Conservation (phyloP, 192 early-diverging fungal species). For the Neocallimastix lanati region DNA sequence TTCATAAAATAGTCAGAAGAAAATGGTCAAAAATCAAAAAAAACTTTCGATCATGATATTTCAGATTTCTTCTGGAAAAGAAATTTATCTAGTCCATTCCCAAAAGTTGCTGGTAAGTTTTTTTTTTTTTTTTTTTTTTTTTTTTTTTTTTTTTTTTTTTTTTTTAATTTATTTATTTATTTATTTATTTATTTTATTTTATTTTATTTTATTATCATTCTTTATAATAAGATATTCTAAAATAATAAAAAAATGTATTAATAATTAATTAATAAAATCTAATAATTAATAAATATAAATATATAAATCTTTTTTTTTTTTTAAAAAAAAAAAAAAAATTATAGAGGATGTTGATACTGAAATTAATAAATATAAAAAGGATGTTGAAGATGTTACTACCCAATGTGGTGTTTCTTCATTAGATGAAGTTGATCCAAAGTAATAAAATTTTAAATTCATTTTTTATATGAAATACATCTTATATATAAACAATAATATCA, state of each 20-base stretch:
- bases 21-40: slow-evolving; percentile 34
- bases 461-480: too few relatives aligned
- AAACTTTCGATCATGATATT: slow-evolving; percentile 71
- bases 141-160: neutral
- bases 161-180: too few relatives aligned
- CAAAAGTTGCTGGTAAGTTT: slow-evolving; percentile 65
- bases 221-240: too few relatives aligned
- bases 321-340: too few relatives aligned
- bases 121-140: neutral
- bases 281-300: too few relatives aligned
- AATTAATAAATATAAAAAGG: slow-evolving; percentile 81
- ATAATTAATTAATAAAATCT: too few relatives aligned
- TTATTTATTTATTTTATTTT: too few relatives aligned
- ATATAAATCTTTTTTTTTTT: too few relatives aligned
- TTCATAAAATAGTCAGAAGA: slow-evolving; percentile 20
- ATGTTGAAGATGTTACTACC: slow-evolving; percentile 79
- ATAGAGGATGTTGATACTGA: slow-evolving; percentile 77
- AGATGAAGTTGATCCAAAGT: slow-evolving; percentile 58
- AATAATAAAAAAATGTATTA: too few relatives aligned
- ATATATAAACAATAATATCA: too few relatives aligned
- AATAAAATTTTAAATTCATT: neutral
- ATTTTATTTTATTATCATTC: too few relatives aligned
- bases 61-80: slow-evolving; percentile 87
- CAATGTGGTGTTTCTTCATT: slow-evolving; percentile 64
- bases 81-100: slow-evolving; percentile 84